Conservation (phyloP, 352 stramenopile species). For the Globisporangium yorkense region DNA sequence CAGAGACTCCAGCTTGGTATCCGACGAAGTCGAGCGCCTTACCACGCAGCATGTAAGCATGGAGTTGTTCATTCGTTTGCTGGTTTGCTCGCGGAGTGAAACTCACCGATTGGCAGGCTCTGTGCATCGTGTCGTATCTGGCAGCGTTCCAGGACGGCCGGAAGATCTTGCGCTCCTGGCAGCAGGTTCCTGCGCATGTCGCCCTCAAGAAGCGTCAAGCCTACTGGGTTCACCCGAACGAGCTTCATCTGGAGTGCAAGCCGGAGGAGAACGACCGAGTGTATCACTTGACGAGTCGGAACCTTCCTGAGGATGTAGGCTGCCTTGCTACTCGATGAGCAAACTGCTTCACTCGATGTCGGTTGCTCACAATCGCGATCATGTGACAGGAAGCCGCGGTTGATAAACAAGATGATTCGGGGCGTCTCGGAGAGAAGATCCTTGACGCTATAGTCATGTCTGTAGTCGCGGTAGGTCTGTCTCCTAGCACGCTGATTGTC, state of each 20-base stretch:
- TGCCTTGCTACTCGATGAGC: neutral
- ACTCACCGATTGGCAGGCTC: slow-evolving; percentile 9
- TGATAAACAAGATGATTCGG: slow-evolving; percentile 9
- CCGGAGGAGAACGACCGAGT: slow-evolving; percentile 29
- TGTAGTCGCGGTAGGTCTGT: slow-evolving; percentile 13
- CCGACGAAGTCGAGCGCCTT: slow-evolving; percentile 16
- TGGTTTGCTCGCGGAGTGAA: neutral
- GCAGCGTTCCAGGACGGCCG: slow-evolving; percentile 25
- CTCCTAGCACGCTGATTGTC: neutral
- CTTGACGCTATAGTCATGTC: slow-evolving; percentile 24
- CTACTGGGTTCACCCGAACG: slow-evolving; percentile 12
- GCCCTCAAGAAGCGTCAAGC: slow-evolving; percentile 18
- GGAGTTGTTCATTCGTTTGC: neutral
- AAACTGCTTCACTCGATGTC: neutral
- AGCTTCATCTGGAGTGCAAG: slow-evolving; percentile 11
- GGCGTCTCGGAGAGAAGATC: slow-evolving; percentile 14
- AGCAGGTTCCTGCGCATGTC: slow-evolving; percentile 17
- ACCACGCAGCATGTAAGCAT: slow-evolving; percentile 26
- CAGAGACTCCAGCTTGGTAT: slow-evolving; percentile 4
- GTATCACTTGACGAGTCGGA: slow-evolving; percentile 11
- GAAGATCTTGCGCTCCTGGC: slow-evolving; percentile 21
- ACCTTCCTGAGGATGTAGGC: neutral
- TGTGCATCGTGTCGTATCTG: slow-evolving; percentile 24
- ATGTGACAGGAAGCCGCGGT: neutral
- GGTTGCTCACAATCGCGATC: neutral